Base-by-base conservation (phyloP, 306 rosid species). In the Rosa lucieae region DNA sequence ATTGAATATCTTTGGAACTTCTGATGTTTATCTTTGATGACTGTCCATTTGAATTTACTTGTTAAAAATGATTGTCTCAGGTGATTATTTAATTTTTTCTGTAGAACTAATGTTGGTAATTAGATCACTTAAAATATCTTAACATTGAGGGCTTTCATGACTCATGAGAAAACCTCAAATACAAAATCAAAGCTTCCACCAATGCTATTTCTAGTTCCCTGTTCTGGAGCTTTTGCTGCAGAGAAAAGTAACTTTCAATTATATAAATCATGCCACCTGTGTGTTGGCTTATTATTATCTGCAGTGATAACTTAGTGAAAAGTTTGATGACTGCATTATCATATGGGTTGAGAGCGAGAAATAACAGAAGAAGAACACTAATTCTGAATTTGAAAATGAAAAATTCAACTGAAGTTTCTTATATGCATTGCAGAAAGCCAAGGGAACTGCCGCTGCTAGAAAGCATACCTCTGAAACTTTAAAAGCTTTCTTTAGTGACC, bases 401-500 rank as follows among this genome's bases (percentile, higher is more conserved):
- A 69, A 6, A 20, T 48, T 51, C 51, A 51, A 40, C 5, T 23
- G 8, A 26, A 40, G 70, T 69, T 74, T 55, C 52, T 79, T 49
- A 23, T 49, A 62, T 84, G 75, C 47, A 52, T 67, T 82, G 87
- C 88, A 92, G 99, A 92, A 84, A 87, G 88, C 97, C 82, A 94
- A 89, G 83, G 94, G 97, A 86, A 92, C 95, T 74, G 86, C 72
- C 79, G 92, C 90, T 70, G 97, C 99, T 35, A 89, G 97, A 87
- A 92, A 85, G 77, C 94, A 55, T 71, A 76, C 95, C 40, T 94
- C 99, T 75, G 90, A 91, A 77, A 71, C 90, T 56, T 86, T 91
- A 89, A 92, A 91, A 85, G 88, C 84, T 47, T 94, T 76, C 92
- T 94, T 94, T 77, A 89, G 97, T 78, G 89, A 94, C 83, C 99